Conservation (phyloP, 768 basidiomycete genomes). For the Lactarius trivialis region DNA sequence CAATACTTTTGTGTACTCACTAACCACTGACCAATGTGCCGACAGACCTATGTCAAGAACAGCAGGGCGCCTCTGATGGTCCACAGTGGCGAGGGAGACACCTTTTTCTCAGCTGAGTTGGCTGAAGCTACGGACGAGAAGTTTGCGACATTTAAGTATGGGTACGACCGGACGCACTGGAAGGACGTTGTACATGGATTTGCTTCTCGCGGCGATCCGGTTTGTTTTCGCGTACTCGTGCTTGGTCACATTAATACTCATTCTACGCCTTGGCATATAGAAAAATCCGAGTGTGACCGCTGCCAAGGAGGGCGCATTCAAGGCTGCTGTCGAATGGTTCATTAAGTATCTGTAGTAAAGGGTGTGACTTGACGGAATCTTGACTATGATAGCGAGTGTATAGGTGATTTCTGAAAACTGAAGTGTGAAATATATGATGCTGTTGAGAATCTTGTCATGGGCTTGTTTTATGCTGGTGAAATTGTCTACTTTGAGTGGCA, state of each 20-base stretch:
- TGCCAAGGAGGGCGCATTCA: constrained; percentile 39
- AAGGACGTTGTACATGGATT: constrained; percentile 43
- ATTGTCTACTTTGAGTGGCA: not conserved
- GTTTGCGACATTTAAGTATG: constrained; percentile 34
- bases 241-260: constrained; percentile 5
- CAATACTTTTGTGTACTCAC: not conserved
- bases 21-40: not conserved
- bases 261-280: constrained; percentile 20
- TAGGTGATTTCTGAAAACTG: not conserved
- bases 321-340: constrained; percentile 34
- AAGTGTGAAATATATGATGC: not conserved
- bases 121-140: constrained; percentile 34
- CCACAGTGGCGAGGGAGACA: constrained; percentile 35
- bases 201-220: constrained; percentile 33
- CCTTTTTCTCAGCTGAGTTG: constrained; percentile 30
- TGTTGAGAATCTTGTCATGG: not conserved
- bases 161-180: constrained; percentile 33
- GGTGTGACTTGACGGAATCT: not conserved
- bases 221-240: constrained; percentile 9
- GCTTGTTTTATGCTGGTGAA: not conserved
- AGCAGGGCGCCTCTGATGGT: constrained; percentile 39
- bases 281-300: constrained; percentile 29
- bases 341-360: constrained; percentile 27
- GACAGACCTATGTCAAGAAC: constrained; percentile 30
- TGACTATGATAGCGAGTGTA: not conserved